Evolutionary conservation across 2,329 filamentous ascomycete species (phyloP).

Genomic region (Apiospora kogelbergensis): DNA sequence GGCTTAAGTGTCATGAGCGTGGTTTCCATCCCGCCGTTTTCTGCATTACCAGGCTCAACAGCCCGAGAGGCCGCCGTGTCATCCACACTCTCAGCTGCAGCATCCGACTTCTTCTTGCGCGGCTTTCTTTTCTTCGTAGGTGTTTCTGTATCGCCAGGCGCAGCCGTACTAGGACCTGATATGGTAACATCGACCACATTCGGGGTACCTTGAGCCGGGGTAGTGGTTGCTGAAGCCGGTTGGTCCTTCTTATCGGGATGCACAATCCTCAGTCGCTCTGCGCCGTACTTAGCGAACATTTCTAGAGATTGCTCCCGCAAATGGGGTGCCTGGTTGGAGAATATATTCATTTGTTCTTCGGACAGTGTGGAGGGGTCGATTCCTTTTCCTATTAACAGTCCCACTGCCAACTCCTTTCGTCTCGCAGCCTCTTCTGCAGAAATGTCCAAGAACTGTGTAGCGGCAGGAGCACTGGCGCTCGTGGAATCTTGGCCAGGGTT

Average conservation of each 20-base stretch:
- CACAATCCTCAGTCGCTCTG: conserved; percentile 56
- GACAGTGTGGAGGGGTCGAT: conserved; percentile 55
- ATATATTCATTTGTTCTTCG: conserved; percentile 57
- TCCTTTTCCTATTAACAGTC: conserved; percentile 44
- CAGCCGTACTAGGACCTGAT: conserved; percentile 13
- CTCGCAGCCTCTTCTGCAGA: conserved; percentile 50
- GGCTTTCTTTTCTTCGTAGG: conserved; percentile 27
- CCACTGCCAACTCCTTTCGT: conserved; percentile 47
- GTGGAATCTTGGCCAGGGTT: conserved; percentile 14
- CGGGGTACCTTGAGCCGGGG: conserved; percentile 20
- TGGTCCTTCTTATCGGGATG: conserved; percentile 44
- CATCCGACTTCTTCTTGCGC: conserved; percentile 26
- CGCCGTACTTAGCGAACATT: conserved; percentile 58
- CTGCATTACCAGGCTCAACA: conserved; percentile 22
- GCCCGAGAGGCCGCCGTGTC: conserved; percentile 25
- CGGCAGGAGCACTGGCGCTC: conserved; percentile 13
- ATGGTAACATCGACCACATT: conserved; percentile 15
- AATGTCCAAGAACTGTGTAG: conserved; percentile 33
- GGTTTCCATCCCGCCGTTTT: conserved; percentile 27
- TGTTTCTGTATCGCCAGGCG: conserved; percentile 20
- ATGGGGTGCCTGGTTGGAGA: conserved; percentile 58
- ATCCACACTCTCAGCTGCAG: conserved; percentile 14
- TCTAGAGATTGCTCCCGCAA: conserved; percentile 54
- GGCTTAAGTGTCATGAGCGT: conserved; percentile 26
- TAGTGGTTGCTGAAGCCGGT: conserved; percentile 26